Base-by-base conservation (phyloP, 176 grass and related monocot species). In the Puya raimondii region DNA sequence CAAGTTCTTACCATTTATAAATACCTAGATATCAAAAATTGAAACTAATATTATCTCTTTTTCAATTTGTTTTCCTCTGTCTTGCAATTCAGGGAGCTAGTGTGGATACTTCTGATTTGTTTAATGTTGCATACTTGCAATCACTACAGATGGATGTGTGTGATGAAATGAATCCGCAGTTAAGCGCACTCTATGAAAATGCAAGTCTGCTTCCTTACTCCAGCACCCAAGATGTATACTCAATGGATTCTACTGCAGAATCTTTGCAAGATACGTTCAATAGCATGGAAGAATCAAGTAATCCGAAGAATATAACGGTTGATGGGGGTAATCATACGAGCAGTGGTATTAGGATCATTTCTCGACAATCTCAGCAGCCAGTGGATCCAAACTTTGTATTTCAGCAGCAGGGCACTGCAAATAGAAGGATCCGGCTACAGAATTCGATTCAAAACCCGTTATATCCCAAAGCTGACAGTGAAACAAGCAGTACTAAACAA, bases 191-290 rank as follows among this genome's bases (percentile, higher is more conserved):
- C 15, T 67, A 67, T 76, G 74, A 69, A 58, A 69, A 69, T 69
- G 42, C 65, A 59, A 25, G 5, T 49, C 9, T 77, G 10, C 53
- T 77, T 68, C 74, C 74, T 26, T 77, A 63, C 25, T 53, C 58
- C 53, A 61, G 22, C 67, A 63, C 20, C 25, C 75, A 33, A 77
- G 65, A 77, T 49, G 33, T 51, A 13, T 69, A 25, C 66, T 77
- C 75, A 13, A 33, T 69, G 2, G 66, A 61, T 26, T 61, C 51
- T 63, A 53, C 27, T 13, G 18, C 51, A 27, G 75, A 69, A 61
- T 69, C 66, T 29, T 61, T 77, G 13, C 53, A 77, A 49, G 75
- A 77, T n/a, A 49, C 69, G 53, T 77, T 25, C 27, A 69, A 61
- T 18, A 26, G 33, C 33, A 18, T 77, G 65, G 66, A 69, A 29